phyloP scores from a whole-genome alignment of 345 rosid genomes.

The Cardamine chenopodiifolia region DNA sequence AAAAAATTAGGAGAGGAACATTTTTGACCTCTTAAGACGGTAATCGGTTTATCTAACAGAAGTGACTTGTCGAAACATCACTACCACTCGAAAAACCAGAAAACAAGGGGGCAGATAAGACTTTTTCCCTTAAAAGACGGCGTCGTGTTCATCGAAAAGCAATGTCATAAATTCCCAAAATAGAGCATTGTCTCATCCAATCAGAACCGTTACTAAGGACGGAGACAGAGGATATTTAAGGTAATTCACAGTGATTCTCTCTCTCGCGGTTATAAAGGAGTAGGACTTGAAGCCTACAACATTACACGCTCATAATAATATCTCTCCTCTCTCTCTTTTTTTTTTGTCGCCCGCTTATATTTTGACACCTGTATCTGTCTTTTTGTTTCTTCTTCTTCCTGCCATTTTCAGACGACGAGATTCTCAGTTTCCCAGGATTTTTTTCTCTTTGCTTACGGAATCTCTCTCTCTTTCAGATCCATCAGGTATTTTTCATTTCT shows the following conservation, averaged over 20 bases:
- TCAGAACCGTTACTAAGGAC: conserved; percentile 32
- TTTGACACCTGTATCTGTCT: conserved; percentile 36
- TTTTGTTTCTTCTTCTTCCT: conserved; percentile 12
- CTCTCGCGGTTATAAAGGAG: conserved; percentile 40
- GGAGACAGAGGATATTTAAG: conserved; percentile 33
- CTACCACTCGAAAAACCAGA: conserved; percentile 32
- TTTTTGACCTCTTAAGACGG: conserved; percentile 38
- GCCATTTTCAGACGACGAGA: conserved; percentile 24
- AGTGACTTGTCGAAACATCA: conserved; percentile 40
- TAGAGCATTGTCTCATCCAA: conserved; percentile 42
- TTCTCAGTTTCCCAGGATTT: conserved; percentile 30
- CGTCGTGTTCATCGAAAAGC: conserved; percentile 44
- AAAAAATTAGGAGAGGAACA: not conserved
- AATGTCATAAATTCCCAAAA: conserved; percentile 32
- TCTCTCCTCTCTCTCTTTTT: conserved; percentile 15
- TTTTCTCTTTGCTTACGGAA: conserved; percentile 26
- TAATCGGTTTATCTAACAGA: conserved; percentile 24
- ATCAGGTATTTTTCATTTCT: conserved; percentile 33
- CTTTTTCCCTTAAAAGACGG: not conserved
- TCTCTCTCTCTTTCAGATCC: conserved; percentile 38
- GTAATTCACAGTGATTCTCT: not conserved
- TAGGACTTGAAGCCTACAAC: conserved; percentile 19
- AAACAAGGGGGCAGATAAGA: conserved; percentile 17
- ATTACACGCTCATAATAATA: conserved; percentile 15
- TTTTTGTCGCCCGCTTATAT: conserved; percentile 20